Evolutionary conservation across 371 early-diverging fungal genomes (phyloP), one percentile per base, ranked within the genome.

Genomic region (Rhizopus sp.): DNA sequence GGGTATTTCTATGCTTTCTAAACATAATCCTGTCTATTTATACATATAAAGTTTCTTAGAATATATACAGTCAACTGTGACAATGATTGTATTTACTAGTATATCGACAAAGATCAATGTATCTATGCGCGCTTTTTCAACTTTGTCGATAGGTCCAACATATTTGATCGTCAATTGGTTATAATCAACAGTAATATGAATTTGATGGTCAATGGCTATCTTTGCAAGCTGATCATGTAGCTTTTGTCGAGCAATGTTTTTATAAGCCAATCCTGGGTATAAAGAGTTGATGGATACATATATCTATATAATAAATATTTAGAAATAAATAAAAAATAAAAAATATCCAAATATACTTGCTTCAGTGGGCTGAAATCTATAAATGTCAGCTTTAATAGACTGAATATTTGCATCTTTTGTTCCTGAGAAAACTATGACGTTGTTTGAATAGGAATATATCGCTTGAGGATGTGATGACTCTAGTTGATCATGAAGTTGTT

Each of bases 221-320:
- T 41, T 7, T 15, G 45, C 51, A 10, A 64, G 54, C 40, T 59
- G 37, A 32, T 64, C 49, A 35, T 64, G 60, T 49, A 64, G 35
- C 29, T 52, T 60, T 16, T 34, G 46, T 56, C 60, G 55, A 13
- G 60, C 51, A 5, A 60, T 32, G 7, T 13, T 51, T 53, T 60
- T 39, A 32, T 60, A 64, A 6, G 56, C 54, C 8, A 64, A 31
- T 9, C 65, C 60, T 44, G 65, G 65, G 53, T 53, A 60, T n/a
- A 64, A 39, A 8, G 65, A 55, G 41, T 64, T 44, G 41, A 64
- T 64, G 2, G 56, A 47, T 4, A 64, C 29, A 8, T 44, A 39
- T 8, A 59, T 37, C 64, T 62, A 46, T 10, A 31, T 13, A 39
- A 31, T 13, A 38, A 54, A 31, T 29, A 10, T 49, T 33, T 31